Percentiles rank a stretch among this genome's conserved stretches.
Conservation (phyloP, 2,329 filamentous ascomycete genomes). For the Sporothrix pallida region DNA sequence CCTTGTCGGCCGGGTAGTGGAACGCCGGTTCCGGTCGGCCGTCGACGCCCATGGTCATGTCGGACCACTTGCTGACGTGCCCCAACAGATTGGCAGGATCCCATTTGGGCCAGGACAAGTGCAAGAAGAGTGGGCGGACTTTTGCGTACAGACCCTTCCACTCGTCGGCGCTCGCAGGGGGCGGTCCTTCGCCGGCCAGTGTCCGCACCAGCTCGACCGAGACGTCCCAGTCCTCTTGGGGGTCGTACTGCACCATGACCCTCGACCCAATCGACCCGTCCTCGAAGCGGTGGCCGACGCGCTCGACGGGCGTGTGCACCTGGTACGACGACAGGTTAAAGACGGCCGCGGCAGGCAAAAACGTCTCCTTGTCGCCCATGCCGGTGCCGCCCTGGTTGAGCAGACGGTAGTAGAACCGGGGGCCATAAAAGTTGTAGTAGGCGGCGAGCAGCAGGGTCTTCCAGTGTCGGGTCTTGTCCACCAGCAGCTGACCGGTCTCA, state of each 20-base stretch:
- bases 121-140: slow-evolving; percentile 45
- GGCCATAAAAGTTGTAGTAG: slow-evolving; percentile 63
- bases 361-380: slow-evolving; percentile 58
- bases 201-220: neutral
- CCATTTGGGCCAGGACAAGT: slow-evolving; percentile 47
- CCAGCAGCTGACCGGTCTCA: slow-evolving; percentile 56
- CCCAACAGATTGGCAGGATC: slow-evolving; percentile 43
- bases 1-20: slow-evolving; percentile 39
- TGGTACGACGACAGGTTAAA: slow-evolving; percentile 50
- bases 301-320: slow-evolving; percentile 44
- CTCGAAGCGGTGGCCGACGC: slow-evolving; percentile 46
- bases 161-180: slow-evolving; percentile 9
- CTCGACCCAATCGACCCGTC: slow-evolving; percentile 39
- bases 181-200: neutral
- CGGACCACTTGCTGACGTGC: slow-evolving; percentile 38
- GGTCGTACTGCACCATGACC: slow-evolving; percentile 43
- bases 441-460: slow-evolving; percentile 55
- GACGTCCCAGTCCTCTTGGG: slow-evolving; percentile 41
- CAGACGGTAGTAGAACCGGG: slow-evolving; percentile 56
- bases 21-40: slow-evolving; percentile 43
- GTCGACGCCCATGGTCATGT: slow-evolving; percentile 39
- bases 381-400: slow-evolving; percentile 52
- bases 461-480: slow-evolving; percentile 55
- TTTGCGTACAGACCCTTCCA: slow-evolving; percentile 18
- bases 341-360: slow-evolving; percentile 51